Evolutionary conservation across 2,329 filamentous ascomycete species (phyloP).

Genomic region (Cladosporium phlei): DNA sequence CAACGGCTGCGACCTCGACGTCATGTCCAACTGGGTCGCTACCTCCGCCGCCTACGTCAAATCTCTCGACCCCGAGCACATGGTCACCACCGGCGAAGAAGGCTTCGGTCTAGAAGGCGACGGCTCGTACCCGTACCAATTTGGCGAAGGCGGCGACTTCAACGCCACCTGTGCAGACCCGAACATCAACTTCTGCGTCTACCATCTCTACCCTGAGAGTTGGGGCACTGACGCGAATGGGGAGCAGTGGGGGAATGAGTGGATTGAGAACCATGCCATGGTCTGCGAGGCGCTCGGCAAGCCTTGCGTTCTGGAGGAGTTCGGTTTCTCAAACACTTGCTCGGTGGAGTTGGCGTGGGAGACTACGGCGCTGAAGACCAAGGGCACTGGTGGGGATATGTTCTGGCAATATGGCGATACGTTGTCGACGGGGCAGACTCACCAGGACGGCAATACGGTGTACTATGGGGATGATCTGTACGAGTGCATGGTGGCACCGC

Average conservation of each 20-base stretch:
- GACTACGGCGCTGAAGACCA: slow-evolving; percentile 16
- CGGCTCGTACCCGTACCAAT: slow-evolving; percentile 24
- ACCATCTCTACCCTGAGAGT: slow-evolving; percentile 22
- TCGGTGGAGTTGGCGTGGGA: slow-evolving; percentile 20
- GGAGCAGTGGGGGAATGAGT: slow-evolving; percentile 20
- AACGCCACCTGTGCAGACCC: slow-evolving; percentile 17
- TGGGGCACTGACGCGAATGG: slow-evolving; percentile 13
- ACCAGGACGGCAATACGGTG: slow-evolving; percentile 20
- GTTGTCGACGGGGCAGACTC: slow-evolving; percentile 17
- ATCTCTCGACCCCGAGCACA: slow-evolving; percentile 54
- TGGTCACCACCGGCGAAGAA: slow-evolving; percentile 62
- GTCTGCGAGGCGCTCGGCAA: slow-evolving; percentile 19
- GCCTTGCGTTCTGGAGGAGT: slow-evolving; percentile 24
- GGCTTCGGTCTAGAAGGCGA: slow-evolving; percentile 42
- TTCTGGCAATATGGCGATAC: slow-evolving; percentile 27
- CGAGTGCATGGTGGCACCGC: slow-evolving; percentile 15
- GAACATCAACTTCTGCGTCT: slow-evolving; percentile 22
- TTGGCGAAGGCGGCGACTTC: slow-evolving; percentile 20
- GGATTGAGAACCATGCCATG: slow-evolving; percentile 21
- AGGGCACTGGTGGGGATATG: slow-evolving; percentile 19
- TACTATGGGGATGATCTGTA: slow-evolving; percentile 18
- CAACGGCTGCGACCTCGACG: slow-evolving; percentile 52
- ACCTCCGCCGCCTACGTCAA: slow-evolving; percentile 59
- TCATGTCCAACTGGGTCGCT: slow-evolving; percentile 58
- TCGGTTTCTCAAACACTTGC: slow-evolving; percentile 17